Evolutionary conservation across 441 rosid genomes (phyloP).

Genomic region (Eruca vesicaria): DNA sequence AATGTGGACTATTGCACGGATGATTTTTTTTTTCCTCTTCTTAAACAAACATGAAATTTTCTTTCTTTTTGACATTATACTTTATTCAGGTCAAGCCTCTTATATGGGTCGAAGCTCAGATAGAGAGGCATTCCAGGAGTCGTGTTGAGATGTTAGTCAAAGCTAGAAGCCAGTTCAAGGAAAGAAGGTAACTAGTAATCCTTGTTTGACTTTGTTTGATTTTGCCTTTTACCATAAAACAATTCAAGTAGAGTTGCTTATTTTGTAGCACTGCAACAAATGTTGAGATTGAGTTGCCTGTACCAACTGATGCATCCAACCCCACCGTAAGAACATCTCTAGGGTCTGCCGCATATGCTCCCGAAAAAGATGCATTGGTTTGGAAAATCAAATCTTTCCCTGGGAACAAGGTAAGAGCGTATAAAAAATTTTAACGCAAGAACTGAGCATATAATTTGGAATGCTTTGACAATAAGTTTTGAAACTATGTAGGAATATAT

Average conservation of each 20-base stretch:
- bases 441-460: background rate
- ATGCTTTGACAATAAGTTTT: background rate
- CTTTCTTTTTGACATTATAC: background rate
- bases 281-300: constrained; percentile 95
- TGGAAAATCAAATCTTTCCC: constrained; percentile 99
- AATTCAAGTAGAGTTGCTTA: constrained; percentile 12
- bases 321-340: constrained; percentile 88
- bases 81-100: constrained; percentile 84
- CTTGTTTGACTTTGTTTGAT: background rate
- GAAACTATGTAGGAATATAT: constrained; percentile 70
- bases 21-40: background rate
- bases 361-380: constrained; percentile 88
- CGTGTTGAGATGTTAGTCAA: constrained; percentile 92
- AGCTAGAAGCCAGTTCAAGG: constrained; percentile 98
- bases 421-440: background rate
- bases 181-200: constrained; percentile 68
- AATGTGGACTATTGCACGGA: constrained; percentile 7
- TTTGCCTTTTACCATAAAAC: background rate
- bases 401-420: constrained; percentile 76
- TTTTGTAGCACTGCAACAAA: constrained; percentile 84
- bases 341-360: constrained; percentile 95
- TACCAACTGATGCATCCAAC: constrained; percentile 90
- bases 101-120: constrained; percentile 99
- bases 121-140: constrained; percentile 97
- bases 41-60: background rate